These are phyloP conservation scores for Penicillium steckii DNA, from an alignment of 495 filamentous ascomycete genomes.

Conservation along the genomic window DNA sequence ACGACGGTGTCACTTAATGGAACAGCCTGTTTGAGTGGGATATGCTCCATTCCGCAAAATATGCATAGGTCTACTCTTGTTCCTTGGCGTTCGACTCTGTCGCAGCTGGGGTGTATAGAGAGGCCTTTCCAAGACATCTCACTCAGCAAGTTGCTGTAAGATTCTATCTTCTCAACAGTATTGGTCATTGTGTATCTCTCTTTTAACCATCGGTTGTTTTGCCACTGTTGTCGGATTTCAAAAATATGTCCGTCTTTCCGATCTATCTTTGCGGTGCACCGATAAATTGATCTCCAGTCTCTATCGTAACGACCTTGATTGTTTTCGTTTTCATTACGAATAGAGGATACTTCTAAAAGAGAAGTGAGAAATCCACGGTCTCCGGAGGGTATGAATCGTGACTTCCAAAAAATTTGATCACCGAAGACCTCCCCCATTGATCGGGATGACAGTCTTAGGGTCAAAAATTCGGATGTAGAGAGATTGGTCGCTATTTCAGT, in stretches of 20 bases:
- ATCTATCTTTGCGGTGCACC: not conserved
- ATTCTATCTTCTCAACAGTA: not conserved
- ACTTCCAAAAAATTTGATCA: slow-evolving; percentile 1
- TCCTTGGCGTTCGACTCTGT: not conserved
- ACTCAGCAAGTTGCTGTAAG: not conserved
- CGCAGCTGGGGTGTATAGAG: not conserved
- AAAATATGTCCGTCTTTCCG: not conserved
- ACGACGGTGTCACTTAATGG: not conserved
- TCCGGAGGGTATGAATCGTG: slow-evolving; percentile 3
- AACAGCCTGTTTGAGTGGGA: not conserved
- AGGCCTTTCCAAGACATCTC: not conserved
- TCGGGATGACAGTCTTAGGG: slow-evolving; percentile 2
- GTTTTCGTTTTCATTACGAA: not conserved
- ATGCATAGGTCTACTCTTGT: not conserved
- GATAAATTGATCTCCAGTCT: not conserved
- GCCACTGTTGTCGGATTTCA: not conserved
- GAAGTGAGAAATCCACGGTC: not conserved
- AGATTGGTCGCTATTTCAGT: slow-evolving; percentile 4
- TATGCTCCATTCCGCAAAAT: not conserved
- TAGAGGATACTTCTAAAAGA: not conserved
- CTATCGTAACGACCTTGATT: not conserved
- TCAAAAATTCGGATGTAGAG: slow-evolving; percentile 7
- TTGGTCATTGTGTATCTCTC: slow-evolving; percentile 4
- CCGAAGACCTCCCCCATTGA: slow-evolving; percentile 9
- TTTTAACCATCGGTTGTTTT: slow-evolving; percentile 2